These are phyloP conservation scores for Lithohypha guttulata DNA, from an alignment of 2,329 filamentous ascomycete species.

Conservation along the genomic window DNA sequence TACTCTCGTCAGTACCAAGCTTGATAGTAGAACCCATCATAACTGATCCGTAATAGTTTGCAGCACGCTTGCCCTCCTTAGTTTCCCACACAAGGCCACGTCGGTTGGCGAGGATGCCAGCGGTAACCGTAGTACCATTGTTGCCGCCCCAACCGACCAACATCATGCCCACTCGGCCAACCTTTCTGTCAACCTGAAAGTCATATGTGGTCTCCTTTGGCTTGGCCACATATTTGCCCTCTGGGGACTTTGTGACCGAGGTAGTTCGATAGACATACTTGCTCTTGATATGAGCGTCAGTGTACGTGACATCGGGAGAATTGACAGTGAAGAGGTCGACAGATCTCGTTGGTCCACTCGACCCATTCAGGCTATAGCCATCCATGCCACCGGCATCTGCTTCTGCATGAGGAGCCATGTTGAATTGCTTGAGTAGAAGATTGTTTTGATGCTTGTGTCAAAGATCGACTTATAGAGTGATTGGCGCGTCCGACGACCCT, in stretches of 20 bases:
- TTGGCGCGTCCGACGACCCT: conserved; percentile 56
- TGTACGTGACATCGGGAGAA: conserved; percentile 88
- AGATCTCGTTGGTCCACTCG: conserved; percentile 22
- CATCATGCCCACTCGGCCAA: conserved; percentile 94
- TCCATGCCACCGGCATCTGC: conserved; percentile 46
- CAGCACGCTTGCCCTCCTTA: conserved; percentile 69
- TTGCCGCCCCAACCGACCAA: conserved; percentile 96
- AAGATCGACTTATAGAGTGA: conserved; percentile 37
- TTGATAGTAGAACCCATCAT: conserved; percentile 97
- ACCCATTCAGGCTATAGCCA: conserved; percentile 34
- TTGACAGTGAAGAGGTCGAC: conserved; percentile 70
- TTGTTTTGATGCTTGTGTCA: too few species aligned
- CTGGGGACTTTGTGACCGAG: conserved; percentile 57
- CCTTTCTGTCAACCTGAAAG: conserved; percentile 92
- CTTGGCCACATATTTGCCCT: conserved; percentile 70
- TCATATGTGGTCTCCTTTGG: conserved; percentile 87
- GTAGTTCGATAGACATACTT: conserved; percentile 97
- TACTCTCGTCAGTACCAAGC: conserved; percentile 77
- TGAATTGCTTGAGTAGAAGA: conserved; percentile 39
- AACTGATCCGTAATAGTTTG: conserved; percentile 98
- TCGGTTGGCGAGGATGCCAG: conserved; percentile 92
- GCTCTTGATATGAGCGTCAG: conserved; percentile 75
- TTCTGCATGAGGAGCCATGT: conserved; percentile 90
- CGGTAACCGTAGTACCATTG: conserved; percentile 94
- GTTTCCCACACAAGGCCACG: conserved; percentile 82